Evolutionary conservation across 2,329 filamentous ascomycete species (phyloP).

Genomic region (Neoascochyta sp.): DNA sequence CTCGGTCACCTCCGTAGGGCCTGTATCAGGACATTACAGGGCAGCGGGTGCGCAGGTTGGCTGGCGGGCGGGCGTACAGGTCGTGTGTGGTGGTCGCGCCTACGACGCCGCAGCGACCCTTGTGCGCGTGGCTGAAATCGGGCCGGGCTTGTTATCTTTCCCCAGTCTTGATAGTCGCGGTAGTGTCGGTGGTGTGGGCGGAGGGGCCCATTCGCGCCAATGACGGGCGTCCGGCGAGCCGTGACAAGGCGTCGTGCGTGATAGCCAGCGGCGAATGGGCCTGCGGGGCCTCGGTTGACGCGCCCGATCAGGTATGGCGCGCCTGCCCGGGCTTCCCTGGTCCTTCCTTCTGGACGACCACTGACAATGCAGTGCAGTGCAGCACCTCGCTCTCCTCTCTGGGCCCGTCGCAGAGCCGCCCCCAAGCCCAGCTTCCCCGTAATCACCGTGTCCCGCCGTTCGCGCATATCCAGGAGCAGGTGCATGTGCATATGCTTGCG

Average conservation of each 20-base stretch:
- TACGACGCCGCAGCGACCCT: slow-evolving; percentile 20
- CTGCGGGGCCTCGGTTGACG: slow-evolving; percentile 36
- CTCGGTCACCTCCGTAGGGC: slow-evolving; percentile 31
- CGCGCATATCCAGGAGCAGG: no score
- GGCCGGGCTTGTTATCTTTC: slow-evolving; percentile 31
- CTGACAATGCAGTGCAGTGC: no score
- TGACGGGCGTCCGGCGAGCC: slow-evolving; percentile 15
- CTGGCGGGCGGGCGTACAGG: no score
- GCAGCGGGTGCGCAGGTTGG: background rate
- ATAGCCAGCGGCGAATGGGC: slow-evolving; percentile 38
- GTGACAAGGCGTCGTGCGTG: slow-evolving; percentile 14
- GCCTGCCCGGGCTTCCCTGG: slow-evolving; percentile 24
- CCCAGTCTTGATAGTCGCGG: slow-evolving; percentile 20
- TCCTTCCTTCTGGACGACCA: slow-evolving; percentile 21
- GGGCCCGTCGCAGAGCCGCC: no score
- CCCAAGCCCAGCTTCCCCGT: no score
- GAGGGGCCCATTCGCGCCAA: no score
- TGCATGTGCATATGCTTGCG: no score
- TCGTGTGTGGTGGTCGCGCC: no score
- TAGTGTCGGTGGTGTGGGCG: no score
- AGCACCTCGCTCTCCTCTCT: slow-evolving; percentile 17
- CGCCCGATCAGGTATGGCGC: slow-evolving; percentile 25
- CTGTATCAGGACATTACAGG: no score
- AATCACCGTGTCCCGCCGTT: no score
- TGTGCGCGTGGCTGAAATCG: no score